Evolutionary conservation across 108 stramenopile genomes (phyloP), one percentile per base, ranked within the genome.

Genomic region (Fragilariopsis cylindrus): DNA sequence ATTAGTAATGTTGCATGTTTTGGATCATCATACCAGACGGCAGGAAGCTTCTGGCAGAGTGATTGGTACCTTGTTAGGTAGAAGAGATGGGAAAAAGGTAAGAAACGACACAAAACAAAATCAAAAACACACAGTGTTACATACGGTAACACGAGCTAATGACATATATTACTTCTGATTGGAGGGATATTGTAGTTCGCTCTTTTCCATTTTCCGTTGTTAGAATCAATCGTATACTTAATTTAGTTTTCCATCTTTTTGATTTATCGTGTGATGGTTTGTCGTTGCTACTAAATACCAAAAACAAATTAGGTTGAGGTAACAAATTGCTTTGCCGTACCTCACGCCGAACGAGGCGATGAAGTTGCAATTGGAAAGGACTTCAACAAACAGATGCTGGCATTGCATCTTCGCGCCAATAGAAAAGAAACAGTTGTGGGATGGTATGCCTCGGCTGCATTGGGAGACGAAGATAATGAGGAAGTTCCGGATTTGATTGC

Each of bases 281-380:
- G 30, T 30, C 30, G 30, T 30, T 30, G 30, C 30, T 30, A 30
- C 30, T 30, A 30, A 30, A 30, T 30, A 30, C 30, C 58, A 60
- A 9, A 41, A 40, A 13, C 58, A 60, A 41, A 39, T 49, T 73
- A 87, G 78, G 88, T 98, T 45, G 94, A 96, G 89, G 84, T 99
- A 21, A 96, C 94, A 57, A 97, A 98, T 81, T 87, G 88, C 71
- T 99, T 98, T 85, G 96, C 96, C 21, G 97, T 99, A 19, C 98
- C 97, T 16, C 96, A 97, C 75, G 91, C 91, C 57, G 93, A 94
- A 75, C 86, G 88, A 42, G 93, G 90, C 5, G 90, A 94, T 39
- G 93, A 95, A 79, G 98, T 97, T 63, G 97, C 97, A 70, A 95
- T 99, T 72, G 97, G 97, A 56, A 96, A 97, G 81, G 97, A 97